phyloP scores from a whole-genome alignment of 2,329 filamentous ascomycete species.

The Cladosporium sp. region DNA sequence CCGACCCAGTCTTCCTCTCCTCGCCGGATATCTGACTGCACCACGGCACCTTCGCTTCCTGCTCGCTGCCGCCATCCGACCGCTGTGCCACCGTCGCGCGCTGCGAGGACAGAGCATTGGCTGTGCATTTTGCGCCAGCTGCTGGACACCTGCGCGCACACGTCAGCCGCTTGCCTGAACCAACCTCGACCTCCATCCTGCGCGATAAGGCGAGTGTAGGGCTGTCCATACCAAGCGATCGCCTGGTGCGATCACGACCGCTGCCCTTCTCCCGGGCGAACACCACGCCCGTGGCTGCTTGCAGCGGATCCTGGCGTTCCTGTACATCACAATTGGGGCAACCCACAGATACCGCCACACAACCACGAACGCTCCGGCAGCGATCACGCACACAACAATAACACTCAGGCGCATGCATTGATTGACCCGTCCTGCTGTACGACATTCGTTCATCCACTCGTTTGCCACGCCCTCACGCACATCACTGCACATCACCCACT shows the following conservation, averaged over 20 bases:
- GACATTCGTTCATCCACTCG: background rate
- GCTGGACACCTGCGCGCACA: background rate
- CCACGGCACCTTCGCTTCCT: slow-evolving; percentile 1
- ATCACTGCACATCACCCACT: background rate
- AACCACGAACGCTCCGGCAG: slow-evolving; percentile 2
- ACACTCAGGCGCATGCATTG: slow-evolving; percentile 9
- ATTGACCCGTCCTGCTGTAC: slow-evolving; percentile 5
- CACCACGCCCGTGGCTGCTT: background rate
- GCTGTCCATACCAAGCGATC: slow-evolving; percentile 3
- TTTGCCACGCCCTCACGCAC: background rate
- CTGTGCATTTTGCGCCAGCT: background rate
- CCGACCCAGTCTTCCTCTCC: background rate
- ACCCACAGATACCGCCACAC: background rate
- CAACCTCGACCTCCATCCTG: background rate
- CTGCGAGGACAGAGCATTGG: background rate
- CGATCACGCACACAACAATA: slow-evolving; percentile 2
- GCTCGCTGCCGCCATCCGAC: slow-evolving; percentile 7
- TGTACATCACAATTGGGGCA: slow-evolving; percentile 3
- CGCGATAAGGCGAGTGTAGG: background rate
- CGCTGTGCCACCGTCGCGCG: background rate
- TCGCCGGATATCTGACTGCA: background rate
- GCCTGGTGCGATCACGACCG: slow-evolving; percentile 3
- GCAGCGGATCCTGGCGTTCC: slow-evolving; percentile 1
- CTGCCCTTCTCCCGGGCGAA: background rate
- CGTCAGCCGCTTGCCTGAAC: background rate